phyloP scores from a whole-genome alignment of 129 eudicot species.

The Silybum marianum region DNA sequence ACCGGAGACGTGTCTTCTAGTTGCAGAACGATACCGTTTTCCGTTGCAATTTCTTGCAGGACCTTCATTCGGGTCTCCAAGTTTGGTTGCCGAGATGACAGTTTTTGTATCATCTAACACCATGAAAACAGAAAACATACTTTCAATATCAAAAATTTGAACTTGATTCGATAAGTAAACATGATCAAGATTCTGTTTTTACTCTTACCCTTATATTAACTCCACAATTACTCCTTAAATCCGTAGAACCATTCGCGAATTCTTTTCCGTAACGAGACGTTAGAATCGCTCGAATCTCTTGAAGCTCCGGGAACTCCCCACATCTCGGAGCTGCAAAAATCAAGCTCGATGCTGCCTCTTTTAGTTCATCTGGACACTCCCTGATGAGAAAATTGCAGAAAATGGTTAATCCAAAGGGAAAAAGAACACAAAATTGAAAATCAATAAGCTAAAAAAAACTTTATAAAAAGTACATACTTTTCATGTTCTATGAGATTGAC shows the following conservation, averaged over 20 bases:
- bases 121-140: background rate
- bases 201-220: slow-evolving; percentile 58
- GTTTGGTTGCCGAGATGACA: slow-evolving; percentile 57
- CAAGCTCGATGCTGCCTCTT: slow-evolving; percentile 73
- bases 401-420: background rate
- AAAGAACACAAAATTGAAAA: background rate
- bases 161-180: background rate
- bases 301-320: slow-evolving; percentile 93
- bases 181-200: background rate
- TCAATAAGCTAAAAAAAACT: background rate
- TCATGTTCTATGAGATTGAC: slow-evolving; percentile 56
- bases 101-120: slow-evolving; percentile 68
- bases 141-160: background rate
- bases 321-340: slow-evolving; percentile 81
- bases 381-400: slow-evolving; percentile 5
- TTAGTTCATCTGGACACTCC: slow-evolving; percentile 77
- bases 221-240: slow-evolving; percentile 72
- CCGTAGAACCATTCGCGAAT: slow-evolving; percentile 60
- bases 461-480: slow-evolving; percentile 38
- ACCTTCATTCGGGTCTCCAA: slow-evolving; percentile 64
- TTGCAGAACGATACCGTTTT: slow-evolving; percentile 54
- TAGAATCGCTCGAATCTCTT: slow-evolving; percentile 66
- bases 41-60: slow-evolving; percentile 69
- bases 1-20: slow-evolving; percentile 40
- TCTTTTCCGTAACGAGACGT: slow-evolving; percentile 73